Evolutionary conservation across 768 basidiomycete genomes (phyloP).

Genomic region (Leucocoprinus sp.): DNA sequence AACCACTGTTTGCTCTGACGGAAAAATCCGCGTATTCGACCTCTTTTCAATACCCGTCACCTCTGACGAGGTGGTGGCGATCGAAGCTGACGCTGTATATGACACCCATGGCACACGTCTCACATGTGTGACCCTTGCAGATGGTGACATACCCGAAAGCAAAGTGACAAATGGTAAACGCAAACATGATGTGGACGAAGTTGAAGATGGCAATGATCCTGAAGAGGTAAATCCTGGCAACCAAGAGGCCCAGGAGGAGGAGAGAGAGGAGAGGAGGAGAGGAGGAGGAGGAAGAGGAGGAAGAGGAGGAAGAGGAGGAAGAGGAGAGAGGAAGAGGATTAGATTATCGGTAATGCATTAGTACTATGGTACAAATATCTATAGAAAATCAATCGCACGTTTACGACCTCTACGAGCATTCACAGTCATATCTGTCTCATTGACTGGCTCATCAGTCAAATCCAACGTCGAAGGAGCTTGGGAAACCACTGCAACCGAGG

Average conservation of each 20-base stretch:
- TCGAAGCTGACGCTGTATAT: slow-evolving; percentile 57
- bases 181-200: slow-evolving; percentile 18
- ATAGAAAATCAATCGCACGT: slow-evolving; percentile 72
- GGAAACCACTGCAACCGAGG: slow-evolving; percentile 2
- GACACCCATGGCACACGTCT: slow-evolving; percentile 83
- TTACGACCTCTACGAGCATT: slow-evolving; percentile 43
- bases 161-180: slow-evolving; percentile 17
- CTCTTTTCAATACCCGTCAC: slow-evolving; percentile 38
- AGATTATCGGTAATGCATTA: slow-evolving; percentile 13
- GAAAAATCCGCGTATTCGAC: slow-evolving; percentile 73
- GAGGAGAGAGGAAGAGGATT: slow-evolving; percentile 24
- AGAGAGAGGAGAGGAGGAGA: slow-evolving; percentile 23
- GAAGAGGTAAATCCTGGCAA: slow-evolving; percentile 15
- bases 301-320: slow-evolving; percentile 23
- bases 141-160: slow-evolving; percentile 18
- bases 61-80: slow-evolving; percentile 21
- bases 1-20: slow-evolving; percentile 85
- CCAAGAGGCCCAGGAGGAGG: slow-evolving; percentile 17
- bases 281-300: slow-evolving; percentile 20
- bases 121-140: slow-evolving; percentile 50
- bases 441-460: slow-evolving; percentile 15
- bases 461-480: neutral
- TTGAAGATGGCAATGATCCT: slow-evolving; percentile 16
- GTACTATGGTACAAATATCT: slow-evolving; percentile 14
- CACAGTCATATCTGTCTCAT: slow-evolving; percentile 12